Evolutionary conservation across 2,329 filamentous ascomycete genomes (phyloP).

Genomic region (Pseudogymnoascus sp.): DNA sequence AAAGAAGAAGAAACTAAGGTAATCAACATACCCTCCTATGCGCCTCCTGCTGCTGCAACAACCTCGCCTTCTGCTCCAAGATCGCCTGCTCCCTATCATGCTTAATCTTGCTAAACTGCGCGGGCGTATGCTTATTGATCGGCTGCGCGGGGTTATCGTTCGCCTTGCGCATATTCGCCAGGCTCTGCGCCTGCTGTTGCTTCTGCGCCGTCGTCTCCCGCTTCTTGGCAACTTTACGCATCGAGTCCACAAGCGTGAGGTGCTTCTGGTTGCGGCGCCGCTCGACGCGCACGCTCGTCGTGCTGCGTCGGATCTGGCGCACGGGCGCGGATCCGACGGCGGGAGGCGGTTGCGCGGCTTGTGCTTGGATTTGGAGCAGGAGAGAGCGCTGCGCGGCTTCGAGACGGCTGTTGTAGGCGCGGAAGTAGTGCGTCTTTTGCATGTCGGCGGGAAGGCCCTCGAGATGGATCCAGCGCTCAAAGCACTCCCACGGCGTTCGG

Average conservation of each 20-base stretch:
- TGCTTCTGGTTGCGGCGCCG: constrained; percentile 79
- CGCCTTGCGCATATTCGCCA: constrained; percentile 74
- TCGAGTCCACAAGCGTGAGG: constrained; percentile 81
- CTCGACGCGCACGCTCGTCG: constrained; percentile 76
- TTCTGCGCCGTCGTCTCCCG: constrained; percentile 79
- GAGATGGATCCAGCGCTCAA: constrained; percentile 89
- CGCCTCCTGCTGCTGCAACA: constrained; percentile 30
- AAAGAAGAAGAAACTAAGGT: no score
- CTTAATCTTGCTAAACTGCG: constrained; percentile 84
- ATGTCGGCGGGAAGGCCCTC: constrained; percentile 89
- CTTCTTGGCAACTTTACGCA: constrained; percentile 93
- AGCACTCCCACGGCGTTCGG: constrained; percentile 96
- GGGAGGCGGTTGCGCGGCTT: constrained; percentile 25
- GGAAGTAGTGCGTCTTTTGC: constrained; percentile 93
- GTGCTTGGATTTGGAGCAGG: constrained; percentile 28
- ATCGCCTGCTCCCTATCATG: constrained; percentile 72
- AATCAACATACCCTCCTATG: constrained; percentile 44
- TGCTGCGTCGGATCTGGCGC: constrained; percentile 55
- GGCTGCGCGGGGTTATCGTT: constrained; percentile 57
- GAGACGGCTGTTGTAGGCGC: constrained; percentile 54
- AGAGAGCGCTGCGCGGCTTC: constrained; percentile 49
- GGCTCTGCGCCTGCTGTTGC: constrained; percentile 69
- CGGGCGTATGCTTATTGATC: constrained; percentile 56
- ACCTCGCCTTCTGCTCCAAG: constrained; percentile 49
- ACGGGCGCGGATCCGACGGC: constrained; percentile 39